Evolutionary conservation across 257 asterid species (phyloP).

Genomic region (Solanum piurae): DNA sequence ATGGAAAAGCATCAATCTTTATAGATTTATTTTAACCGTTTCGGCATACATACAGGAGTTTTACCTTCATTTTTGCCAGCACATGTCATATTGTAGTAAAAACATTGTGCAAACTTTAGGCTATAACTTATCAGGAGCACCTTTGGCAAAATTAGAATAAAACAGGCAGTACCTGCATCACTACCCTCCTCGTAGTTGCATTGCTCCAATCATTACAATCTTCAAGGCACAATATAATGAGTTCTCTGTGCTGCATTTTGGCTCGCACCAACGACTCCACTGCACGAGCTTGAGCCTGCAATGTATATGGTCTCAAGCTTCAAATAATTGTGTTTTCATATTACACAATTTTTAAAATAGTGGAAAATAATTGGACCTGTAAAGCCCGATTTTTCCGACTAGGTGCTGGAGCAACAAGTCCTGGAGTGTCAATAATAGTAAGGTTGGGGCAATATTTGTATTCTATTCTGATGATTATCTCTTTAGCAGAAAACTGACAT

Average conservation of each 20-base stretch:
- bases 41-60: background rate
- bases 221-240: slow-evolving; percentile 94
- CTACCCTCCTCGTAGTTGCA: slow-evolving; percentile 90
- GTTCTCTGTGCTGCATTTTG: slow-evolving; percentile 94
- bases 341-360: slow-evolving; percentile 1
- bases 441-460: slow-evolving; percentile 90
- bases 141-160: background rate
- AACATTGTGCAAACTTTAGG: background rate
- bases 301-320: slow-evolving; percentile 16
- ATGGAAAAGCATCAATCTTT: background rate
- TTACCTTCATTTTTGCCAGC: background rate
- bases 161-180: slow-evolving; percentile 63
- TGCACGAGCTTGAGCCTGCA: slow-evolving; percentile 89
- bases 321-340: background rate
- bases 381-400: slow-evolving; percentile 74
- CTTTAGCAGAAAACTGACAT: slow-evolving; percentile 77
- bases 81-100: background rate
- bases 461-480: slow-evolving; percentile 69
- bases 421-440: slow-evolving; percentile 89
- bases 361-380: slow-evolving; percentile 44
- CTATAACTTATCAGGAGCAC: background rate
- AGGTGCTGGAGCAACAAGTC: slow-evolving; percentile 94
- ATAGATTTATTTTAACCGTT: background rate
- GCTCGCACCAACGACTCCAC: slow-evolving; percentile 89
- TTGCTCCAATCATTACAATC: slow-evolving; percentile 98